A percentile compares a stretch with the other conserved stretches of the same genome.
Conservation (phyloP, 805 yeast species). For the Candida krabiensis region DNA sequence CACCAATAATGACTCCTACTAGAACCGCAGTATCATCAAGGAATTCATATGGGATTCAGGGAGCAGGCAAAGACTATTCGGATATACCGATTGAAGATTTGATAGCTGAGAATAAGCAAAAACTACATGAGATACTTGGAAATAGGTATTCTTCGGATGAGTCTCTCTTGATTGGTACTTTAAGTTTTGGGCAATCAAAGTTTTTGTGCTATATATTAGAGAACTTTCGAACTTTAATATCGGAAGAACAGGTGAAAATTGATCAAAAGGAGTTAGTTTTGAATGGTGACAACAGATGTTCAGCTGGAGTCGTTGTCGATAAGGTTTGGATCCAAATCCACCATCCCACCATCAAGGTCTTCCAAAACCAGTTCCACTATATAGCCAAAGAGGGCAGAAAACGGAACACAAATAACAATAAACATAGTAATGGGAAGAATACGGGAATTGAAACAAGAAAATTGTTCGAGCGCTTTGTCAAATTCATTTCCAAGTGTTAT, state of each 20-base stretch:
- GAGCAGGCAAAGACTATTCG: no score
- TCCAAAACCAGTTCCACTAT: slow-evolving; percentile 38
- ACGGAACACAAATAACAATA: slow-evolving; percentile 13
- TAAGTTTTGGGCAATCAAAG: slow-evolving; percentile 48
- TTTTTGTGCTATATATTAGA: slow-evolving; percentile 43
- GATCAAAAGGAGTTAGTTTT: no score
- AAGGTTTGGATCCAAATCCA: slow-evolving; percentile 61
- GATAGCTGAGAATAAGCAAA: slow-evolving; percentile 25
- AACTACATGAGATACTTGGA: slow-evolving; percentile 31
- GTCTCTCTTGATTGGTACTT: slow-evolving; percentile 47
- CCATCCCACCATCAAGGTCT: slow-evolving; percentile 62
- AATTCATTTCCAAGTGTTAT: slow-evolving; percentile 45
- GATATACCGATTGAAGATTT: slow-evolving; percentile 20
- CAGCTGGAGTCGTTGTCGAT: slow-evolving; percentile 42
- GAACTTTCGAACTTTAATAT: slow-evolving; percentile 24
- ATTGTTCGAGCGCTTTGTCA: slow-evolving; percentile 50
- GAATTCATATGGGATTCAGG: no score
- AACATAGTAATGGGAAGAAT: slow-evolving; percentile 1
- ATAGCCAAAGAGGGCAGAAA: slow-evolving; percentile 20
- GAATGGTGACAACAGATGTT: slow-evolving; percentile 5
- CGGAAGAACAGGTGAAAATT: no score
- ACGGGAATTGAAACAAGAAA: slow-evolving; percentile 50
- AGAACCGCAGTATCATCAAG: no score
- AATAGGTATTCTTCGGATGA: slow-evolving; percentile 35
- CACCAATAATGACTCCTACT: no score